phyloP scores from a whole-genome alignment of 345 rosid genomes.

The Hibiscus syriacus region DNA sequence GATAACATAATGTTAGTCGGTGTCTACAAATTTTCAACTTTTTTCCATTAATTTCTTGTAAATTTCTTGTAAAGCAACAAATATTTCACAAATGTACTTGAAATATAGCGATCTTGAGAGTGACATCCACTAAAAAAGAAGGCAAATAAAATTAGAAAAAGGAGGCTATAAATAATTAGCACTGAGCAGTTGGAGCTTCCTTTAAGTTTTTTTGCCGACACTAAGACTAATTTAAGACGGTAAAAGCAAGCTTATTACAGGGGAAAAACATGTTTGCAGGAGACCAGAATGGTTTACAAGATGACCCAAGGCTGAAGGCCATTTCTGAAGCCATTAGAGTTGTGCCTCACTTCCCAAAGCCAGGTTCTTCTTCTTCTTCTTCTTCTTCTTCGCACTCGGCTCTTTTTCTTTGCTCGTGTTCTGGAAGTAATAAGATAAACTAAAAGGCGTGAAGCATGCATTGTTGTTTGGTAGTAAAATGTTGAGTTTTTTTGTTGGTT shows the following conservation, averaged over 20 bases:
- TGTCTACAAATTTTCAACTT: not conserved
- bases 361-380: slow-evolving; percentile 32
- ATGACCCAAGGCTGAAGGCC: no score
- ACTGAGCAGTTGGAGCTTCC: slow-evolving; percentile 16
- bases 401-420: not conserved
- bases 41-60: not conserved
- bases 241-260: not conserved
- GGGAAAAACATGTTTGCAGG: slow-evolving; percentile 22
- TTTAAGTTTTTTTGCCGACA: not conserved
- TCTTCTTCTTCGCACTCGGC: no score
- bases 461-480: not conserved
- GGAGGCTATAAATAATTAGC: slow-evolving; percentile 16
- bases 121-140: not conserved
- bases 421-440: not conserved
- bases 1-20: no score
- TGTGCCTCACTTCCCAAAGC: slow-evolving; percentile 71
- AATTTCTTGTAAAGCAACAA: slow-evolving; percentile 4
- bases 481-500: not conserved
- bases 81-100: not conserved
- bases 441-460: not conserved
- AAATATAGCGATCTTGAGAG: not conserved
- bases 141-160: not conserved
- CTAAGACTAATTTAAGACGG: not conserved
- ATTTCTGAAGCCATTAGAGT: no score
- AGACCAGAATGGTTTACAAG: no score